These are phyloP conservation scores for Phytopythium helicoides DNA, from an alignment of 352 stramenopile species.

Conservation along the genomic window DNA sequence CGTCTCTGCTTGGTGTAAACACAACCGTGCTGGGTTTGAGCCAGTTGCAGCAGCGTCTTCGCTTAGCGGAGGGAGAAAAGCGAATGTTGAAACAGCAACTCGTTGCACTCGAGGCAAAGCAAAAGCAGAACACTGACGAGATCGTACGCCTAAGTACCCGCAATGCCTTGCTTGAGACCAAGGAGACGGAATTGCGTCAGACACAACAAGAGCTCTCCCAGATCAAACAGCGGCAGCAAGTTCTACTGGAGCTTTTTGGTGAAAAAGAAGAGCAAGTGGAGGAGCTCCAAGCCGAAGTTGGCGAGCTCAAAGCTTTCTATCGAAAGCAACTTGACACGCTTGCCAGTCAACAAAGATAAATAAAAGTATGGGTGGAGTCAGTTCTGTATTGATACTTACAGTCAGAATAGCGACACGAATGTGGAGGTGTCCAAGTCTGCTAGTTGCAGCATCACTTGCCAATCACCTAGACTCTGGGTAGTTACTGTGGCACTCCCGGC, in stretches of 20 bases:
- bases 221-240: conserved; percentile 74
- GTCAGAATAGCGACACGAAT: conserved; percentile 9
- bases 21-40: conserved; percentile 69
- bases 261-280: conserved; percentile 88
- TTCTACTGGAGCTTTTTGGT: conserved; percentile 80
- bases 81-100: conserved; percentile 73
- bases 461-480: too few species aligned
- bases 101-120: conserved; percentile 50
- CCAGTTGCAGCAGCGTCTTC: conserved; percentile 73
- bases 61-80: conserved; percentile 73
- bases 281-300: conserved; percentile 72
- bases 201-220: conserved; percentile 47
- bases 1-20: conserved; percentile 19
- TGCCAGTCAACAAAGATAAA: conserved; percentile 31
- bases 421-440: background rate
- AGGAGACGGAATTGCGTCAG: conserved; percentile 43
- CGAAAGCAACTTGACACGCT: conserved; percentile 71
- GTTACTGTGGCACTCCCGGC: too few species aligned
- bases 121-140: conserved; percentile 68
- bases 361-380: too few species aligned
- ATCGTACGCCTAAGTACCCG: conserved; percentile 71
- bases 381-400: too few species aligned
- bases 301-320: conserved; percentile 80
- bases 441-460: background rate
- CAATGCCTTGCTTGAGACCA: conserved; percentile 70